A percentile compares a stretch with the other conserved stretches of the same genome.
Conservation (phyloP, 2,329 filamentous ascomycete genomes). For the Curvularia lunata region DNA sequence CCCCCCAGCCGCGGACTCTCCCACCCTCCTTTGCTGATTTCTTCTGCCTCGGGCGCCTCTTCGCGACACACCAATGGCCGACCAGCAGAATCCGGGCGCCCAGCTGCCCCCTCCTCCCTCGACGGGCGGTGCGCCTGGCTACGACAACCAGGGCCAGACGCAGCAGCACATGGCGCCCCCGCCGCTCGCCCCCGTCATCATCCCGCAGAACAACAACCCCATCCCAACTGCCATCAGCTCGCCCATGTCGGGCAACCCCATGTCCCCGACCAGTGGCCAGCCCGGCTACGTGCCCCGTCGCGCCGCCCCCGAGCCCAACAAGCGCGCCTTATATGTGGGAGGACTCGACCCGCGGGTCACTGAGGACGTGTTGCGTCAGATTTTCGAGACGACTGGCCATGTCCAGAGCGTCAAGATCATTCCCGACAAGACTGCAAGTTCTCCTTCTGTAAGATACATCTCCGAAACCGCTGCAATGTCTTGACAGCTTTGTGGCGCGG, state of each 20-base stretch:
- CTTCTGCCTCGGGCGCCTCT: constrained; percentile 15
- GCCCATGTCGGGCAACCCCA: constrained; percentile 77
- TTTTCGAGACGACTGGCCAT: constrained; percentile 98
- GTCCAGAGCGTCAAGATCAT: constrained; percentile 99
- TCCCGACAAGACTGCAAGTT: constrained; percentile 96
- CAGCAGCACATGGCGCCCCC: constrained; percentile 89
- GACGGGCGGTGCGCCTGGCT: constrained; percentile 75
- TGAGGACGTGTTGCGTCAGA: constrained; percentile 94
- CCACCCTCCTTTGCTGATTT: constrained; percentile 20
- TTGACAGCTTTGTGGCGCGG: constrained; percentile 18
- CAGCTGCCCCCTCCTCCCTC: constrained; percentile 75
- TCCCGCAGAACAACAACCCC: constrained; percentile 94
- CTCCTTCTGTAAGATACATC: constrained; percentile 30
- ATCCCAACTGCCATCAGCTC: constrained; percentile 93
- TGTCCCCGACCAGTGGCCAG: constrained; percentile 84
- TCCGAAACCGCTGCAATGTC: constrained; percentile 20
- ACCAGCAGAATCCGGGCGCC: constrained; percentile 67
- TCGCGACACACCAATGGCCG: constrained; percentile 69
- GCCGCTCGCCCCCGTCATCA: constrained; percentile 80
- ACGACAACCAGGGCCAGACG: constrained; percentile 69
- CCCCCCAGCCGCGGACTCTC: constrained; percentile 7
- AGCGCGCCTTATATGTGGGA: constrained; percentile 94
- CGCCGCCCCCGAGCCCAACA: constrained; percentile 96
- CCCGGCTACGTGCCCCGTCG: constrained; percentile 75
- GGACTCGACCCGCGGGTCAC: constrained; percentile 94